Conservation (phyloP, 768 basidiomycete genomes). For the Imleria badia region DNA sequence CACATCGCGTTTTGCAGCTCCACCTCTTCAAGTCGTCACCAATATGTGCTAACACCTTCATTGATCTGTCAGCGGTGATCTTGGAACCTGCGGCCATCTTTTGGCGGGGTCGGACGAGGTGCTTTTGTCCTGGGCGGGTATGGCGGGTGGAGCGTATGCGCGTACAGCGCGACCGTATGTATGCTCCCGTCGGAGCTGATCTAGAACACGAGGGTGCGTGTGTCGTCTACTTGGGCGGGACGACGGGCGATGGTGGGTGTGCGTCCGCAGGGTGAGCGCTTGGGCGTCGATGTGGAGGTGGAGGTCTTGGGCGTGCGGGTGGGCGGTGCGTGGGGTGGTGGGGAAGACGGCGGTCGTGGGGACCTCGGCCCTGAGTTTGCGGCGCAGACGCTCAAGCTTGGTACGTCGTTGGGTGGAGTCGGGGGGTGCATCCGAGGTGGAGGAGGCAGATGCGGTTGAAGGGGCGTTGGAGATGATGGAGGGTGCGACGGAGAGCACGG, state of each 20-base stretch:
- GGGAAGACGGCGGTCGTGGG: conserved; percentile 64
- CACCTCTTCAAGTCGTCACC: neutral
- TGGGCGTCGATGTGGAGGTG: neutral
- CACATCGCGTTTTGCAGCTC: too few species aligned
- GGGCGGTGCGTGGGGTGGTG: conserved; percentile 8
- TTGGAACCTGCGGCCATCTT: conserved; percentile 25
- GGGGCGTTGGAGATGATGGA: conserved; percentile 17
- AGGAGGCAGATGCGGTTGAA: conserved; percentile 21
- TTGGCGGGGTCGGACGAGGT: conserved; percentile 20
- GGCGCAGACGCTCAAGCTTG: conserved; percentile 65
- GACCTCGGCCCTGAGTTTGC: conserved; percentile 61
- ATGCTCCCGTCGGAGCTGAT: conserved; percentile 29
- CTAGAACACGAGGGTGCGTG: conserved; percentile 23
- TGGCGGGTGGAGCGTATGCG: conserved; percentile 15
- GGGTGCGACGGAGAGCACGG: conserved; percentile 20
- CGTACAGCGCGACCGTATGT: conserved; percentile 23
- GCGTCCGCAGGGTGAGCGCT: neutral
- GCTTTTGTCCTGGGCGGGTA: conserved; percentile 10
- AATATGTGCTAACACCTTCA: neutral
- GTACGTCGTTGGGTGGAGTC: conserved; percentile 42
- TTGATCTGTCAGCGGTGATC: conserved; percentile 44
- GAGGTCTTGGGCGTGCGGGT: conserved; percentile 5
- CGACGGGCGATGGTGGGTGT: conserved; percentile 1
- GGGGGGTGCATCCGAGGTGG: conserved; percentile 34
- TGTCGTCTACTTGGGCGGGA: conserved; percentile 15